These are phyloP conservation scores for Chrysochromulina tobinii DNA, from an alignment of 78 protist genomes.

Conservation along the genomic window DNA sequence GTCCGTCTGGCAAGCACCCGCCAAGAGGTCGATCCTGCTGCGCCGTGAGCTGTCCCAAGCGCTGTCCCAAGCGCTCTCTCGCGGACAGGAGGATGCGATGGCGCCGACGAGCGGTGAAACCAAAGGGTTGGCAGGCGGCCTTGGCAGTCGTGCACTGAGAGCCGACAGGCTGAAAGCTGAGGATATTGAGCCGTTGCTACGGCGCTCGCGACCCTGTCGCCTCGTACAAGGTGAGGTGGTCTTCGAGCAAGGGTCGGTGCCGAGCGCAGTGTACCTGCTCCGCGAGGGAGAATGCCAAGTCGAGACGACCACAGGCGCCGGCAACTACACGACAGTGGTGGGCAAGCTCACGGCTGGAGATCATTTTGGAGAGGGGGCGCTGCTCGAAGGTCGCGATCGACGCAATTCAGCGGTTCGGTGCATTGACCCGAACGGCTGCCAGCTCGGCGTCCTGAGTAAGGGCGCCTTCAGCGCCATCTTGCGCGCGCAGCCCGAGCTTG, in stretches of 20 bases:
- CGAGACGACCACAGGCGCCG: neutral
- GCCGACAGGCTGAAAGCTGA: neutral
- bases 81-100: too few relatives aligned
- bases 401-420: neutral
- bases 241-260: neutral
- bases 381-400: neutral
- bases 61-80: too few relatives aligned
- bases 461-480: neutral
- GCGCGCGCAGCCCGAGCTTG: neutral
- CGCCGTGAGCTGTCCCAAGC: neutral
- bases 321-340: neutral
- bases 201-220: neutral
- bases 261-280: neutral
- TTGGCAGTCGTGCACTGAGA: too few relatives aligned
- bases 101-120: too few relatives aligned
- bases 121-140: too few relatives aligned
- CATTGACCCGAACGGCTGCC: neutral
- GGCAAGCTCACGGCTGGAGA: neutral
- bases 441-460: neutral
- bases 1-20: conserved; percentile 6
- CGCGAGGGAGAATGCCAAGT: neutral
- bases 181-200: neutral
- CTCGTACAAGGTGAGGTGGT: neutral
- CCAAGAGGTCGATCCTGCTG: neutral
- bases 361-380: neutral